These are phyloP conservation scores for Colletotrichum tropicale DNA, from an alignment of 2,329 filamentous ascomycete species.

Conservation along the genomic window DNA sequence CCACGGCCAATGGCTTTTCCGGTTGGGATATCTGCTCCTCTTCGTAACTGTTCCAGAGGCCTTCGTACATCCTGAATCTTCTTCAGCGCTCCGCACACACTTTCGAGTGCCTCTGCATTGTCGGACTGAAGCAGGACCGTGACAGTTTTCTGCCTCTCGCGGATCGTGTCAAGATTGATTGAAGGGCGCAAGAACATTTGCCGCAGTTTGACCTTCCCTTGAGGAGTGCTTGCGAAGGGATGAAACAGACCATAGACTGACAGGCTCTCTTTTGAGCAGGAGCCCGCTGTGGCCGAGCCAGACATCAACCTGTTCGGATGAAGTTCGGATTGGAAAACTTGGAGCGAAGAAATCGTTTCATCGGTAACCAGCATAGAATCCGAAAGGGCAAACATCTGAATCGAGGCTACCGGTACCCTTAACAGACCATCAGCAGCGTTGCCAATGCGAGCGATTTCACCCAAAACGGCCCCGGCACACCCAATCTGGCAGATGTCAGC, in stretches of 20 bases:
- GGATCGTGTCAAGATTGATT: conserved; percentile 69
- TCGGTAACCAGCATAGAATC: conserved; percentile 77
- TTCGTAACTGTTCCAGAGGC: conserved; percentile 72
- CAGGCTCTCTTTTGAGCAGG: conserved; percentile 77
- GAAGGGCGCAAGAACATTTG: conserved; percentile 83
- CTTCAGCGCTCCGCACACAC: conserved; percentile 65
- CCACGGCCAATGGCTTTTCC: conserved; percentile 63
- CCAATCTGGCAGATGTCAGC: conserved; percentile 56
- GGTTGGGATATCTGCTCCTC: conserved; percentile 69
- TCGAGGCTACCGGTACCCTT: not conserved
- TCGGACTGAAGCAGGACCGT: conserved; percentile 68
- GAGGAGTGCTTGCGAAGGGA: conserved; percentile 74
- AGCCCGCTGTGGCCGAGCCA: conserved; percentile 52
- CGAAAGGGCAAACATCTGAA: conserved; percentile 78
- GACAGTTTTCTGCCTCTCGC: conserved; percentile 74
- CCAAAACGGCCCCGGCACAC: conserved; percentile 87
- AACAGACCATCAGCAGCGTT: not conserved
- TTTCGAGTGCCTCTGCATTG: conserved; percentile 62
- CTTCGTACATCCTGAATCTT: conserved; percentile 78
- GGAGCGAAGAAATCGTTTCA: conserved; percentile 81
- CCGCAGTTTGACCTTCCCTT: conserved; percentile 77
- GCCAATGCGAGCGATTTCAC: conserved; percentile 69
- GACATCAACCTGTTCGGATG: conserved; percentile 84
- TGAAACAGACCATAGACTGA: conserved; percentile 87
- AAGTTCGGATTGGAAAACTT: conserved; percentile 82